Conservation (phyloP, 108 stramenopile genomes). For the Cyclotella choctawhatcheeana region DNA sequence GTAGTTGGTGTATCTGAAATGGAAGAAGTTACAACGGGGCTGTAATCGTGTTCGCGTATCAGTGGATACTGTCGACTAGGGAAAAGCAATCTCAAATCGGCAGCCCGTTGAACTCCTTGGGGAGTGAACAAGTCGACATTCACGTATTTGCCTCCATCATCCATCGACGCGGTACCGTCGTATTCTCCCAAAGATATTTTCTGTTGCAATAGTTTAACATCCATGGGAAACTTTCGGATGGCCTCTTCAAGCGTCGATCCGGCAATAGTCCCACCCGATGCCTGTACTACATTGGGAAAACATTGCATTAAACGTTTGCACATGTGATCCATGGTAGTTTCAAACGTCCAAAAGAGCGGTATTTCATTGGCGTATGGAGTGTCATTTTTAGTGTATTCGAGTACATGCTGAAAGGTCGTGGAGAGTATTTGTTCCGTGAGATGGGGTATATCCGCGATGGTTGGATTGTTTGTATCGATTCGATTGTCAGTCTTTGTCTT, state of each 20-base stretch:
- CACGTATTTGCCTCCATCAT: slow-evolving; percentile 23
- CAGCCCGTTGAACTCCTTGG: slow-evolving; percentile 18
- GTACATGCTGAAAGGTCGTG: slow-evolving; percentile 25
- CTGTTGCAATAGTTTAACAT: slow-evolving; percentile 6
- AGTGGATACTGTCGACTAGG: background rate
- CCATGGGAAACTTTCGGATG: slow-evolving; percentile 8
- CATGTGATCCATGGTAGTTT: background rate
- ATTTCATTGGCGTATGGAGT: slow-evolving; percentile 10
- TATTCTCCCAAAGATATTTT: background rate
- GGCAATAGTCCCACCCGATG: background rate
- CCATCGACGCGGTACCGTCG: background rate
- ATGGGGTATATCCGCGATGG: background rate
- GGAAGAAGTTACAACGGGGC: no score
- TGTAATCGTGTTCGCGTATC: slow-evolving; percentile 9
- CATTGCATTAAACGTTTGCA: background rate
- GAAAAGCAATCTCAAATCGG: slow-evolving; percentile 21
- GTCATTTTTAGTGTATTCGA: slow-evolving; percentile 10
- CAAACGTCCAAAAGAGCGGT: slow-evolving; percentile 12
- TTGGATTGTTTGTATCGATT: slow-evolving; percentile 21
- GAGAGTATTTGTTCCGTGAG: slow-evolving; percentile 17
- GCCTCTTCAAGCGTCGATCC: slow-evolving; percentile 1
- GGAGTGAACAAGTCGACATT: slow-evolving; percentile 32
- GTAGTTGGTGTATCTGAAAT: background rate
- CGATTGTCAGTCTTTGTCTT: background rate
- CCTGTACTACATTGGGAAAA: slow-evolving; percentile 24